Base-by-base conservation (phyloP, 2,329 filamentous ascomycete genomes). In the Dactylellina cionopaga region DNA sequence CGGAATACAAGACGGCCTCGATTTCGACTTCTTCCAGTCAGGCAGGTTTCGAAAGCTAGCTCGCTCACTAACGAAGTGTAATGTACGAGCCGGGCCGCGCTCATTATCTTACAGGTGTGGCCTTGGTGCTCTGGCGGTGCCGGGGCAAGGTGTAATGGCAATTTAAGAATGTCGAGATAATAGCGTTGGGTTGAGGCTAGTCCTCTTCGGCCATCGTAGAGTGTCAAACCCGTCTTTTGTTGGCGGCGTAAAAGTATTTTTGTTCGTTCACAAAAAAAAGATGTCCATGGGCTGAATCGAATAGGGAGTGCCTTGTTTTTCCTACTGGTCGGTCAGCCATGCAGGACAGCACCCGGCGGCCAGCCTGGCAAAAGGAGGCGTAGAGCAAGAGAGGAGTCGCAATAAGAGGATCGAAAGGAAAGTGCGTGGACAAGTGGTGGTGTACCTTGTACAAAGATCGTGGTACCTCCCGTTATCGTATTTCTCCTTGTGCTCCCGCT, bases 131-230 rank as follows among this genome's bases (percentile, higher is more conserved):
- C 41, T 51, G 39, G n/a, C n/a, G n/a, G n/a, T n/a, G 51, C 59
- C 52, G 68, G 68, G 63, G 52, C 68, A 59, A 59, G 68, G 58
- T 71, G 55, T 58, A 63, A 44, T 64, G 43, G 68, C 47, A 72
- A 72, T 72, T 72, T 65, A 72, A 65, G 54, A 65, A 58, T 59
- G 59, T 65, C 58, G 59, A 72, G 63, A 72, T 64, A 72, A n/a
- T n/a, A n/a, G n/a, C n/a, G n/a, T 72, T 54, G 56, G 13, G 11
- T 47, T 35, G 39, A 44, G 19, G 41, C 68, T 72, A 72, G 59
- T 72, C 68, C 68, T 9, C 24, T 60, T 72, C 25, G 59, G 68
- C 19, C 44, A 39, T 60, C 68, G 46, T 59, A 54, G 56, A 72
- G 54, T 72, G 49, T 47, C 54, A 62, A 24, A 46, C 55, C 13